Evolutionary conservation across 805 yeast species (phyloP), one percentile per base, ranked within the genome.

Genomic region (Debaryomyces maramus): DNA sequence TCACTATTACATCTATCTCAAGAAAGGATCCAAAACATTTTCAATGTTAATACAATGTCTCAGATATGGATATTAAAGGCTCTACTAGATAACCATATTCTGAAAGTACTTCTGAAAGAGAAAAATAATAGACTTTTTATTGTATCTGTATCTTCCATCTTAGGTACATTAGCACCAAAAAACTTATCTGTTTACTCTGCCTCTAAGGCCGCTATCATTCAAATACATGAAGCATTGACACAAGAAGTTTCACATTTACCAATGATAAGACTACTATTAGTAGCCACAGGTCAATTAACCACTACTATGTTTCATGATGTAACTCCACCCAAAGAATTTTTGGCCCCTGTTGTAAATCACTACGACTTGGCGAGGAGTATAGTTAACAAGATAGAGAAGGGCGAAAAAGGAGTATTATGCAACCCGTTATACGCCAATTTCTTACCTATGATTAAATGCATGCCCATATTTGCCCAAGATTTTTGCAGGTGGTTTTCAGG

Each of bases 281-380:
- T 77, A 5, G 44, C 66, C 2, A 80, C 82, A 0, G 83, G 83
- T 2, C 83, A 78, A 51, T 51, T 78, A 21, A 59, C 65, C 32
- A 63, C 78, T 0, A 52, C 49, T 7, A 75, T 78, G 81, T 78
- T 78, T 46, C 46, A 50, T 2, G 80, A 76, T 46, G 72, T 75
- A 6, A 46, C 52, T 2, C 72, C 74, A 3, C 59, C 68, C 6
- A 56, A 59, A 30, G 45, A 44, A 21, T 75, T 76, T 42, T 51
- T 77, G 32, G 80, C 81, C 0, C 83, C 83, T 0, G 27, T 75
- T 6, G 67, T 76, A 0, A 64, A 67, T 38, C 69, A 63, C 36
- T 23, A 31, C 1, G 52, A 54, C 21, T 52, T 78, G 28, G 77
- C 80, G 0, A 24, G 24, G 2, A 45, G 55, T 4, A 61, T 77